Conservation (phyloP, 371 early-diverging fungal species). For the Zopfochytrium polystomum region DNA sequence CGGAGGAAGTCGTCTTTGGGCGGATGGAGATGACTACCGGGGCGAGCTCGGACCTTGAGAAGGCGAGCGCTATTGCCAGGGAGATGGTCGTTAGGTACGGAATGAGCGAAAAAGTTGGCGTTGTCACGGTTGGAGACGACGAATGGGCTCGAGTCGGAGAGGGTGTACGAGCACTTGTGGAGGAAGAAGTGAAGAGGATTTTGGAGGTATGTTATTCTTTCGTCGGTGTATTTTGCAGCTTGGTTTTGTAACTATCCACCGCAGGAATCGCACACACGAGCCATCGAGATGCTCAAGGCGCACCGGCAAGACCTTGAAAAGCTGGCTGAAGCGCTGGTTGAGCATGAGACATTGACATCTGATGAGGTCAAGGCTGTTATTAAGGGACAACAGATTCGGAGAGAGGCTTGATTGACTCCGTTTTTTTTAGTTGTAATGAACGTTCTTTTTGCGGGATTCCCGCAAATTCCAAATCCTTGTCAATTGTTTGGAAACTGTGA, state of each 20-base stretch:
- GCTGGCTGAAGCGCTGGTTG: constrained; percentile 88
- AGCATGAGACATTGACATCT: constrained; percentile 86
- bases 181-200: constrained; percentile 74
- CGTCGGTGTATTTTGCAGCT: not conserved
- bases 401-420: too few species aligned
- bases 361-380: constrained; percentile 82
- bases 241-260: constrained; percentile 15
- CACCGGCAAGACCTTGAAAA: constrained; percentile 84
- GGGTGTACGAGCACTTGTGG: constrained; percentile 75
- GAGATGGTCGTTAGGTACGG: constrained; percentile 91
- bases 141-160: constrained; percentile 69
- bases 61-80: constrained; percentile 87
- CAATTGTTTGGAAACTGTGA: too few species aligned
- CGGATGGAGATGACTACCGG: constrained; percentile 92
- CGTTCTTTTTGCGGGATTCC: too few species aligned
- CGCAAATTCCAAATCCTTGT: too few species aligned
- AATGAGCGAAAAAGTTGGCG: constrained; percentile 88
- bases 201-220: constrained; percentile 54
- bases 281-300: constrained; percentile 62
- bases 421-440: too few species aligned
- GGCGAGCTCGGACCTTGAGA: constrained; percentile 84
- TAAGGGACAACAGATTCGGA: too few species aligned
- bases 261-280: constrained; percentile 57
- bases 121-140: constrained; percentile 61
- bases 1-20: constrained; percentile 94